These are phyloP conservation scores for Zasmidium citrigriseum DNA, from an alignment of 2,329 filamentous ascomycete species.

Conservation along the genomic window DNA sequence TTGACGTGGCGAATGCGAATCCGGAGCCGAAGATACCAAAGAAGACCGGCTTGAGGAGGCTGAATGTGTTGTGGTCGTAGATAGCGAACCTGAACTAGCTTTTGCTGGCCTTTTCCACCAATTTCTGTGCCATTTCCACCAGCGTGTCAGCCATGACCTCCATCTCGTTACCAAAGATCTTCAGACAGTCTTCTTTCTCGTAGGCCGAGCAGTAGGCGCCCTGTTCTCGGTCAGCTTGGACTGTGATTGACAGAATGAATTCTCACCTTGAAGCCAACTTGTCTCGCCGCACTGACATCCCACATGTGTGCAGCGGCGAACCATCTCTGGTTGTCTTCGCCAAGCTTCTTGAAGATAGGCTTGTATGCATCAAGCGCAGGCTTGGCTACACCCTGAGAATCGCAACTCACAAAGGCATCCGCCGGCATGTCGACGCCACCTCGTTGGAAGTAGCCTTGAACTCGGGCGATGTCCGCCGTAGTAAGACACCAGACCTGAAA, in stretches of 20 bases:
- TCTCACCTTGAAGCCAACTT: conserved; percentile 46
- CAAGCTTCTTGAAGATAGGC: conserved; percentile 46
- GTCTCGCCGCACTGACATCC: conserved; percentile 57
- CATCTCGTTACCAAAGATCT: conserved; percentile 53
- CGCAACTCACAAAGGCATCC: conserved; percentile 56
- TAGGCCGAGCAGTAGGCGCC: conserved; percentile 57
- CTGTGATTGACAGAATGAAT: not conserved
- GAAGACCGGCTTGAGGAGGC: conserved; percentile 24
- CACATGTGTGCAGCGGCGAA: conserved; percentile 63
- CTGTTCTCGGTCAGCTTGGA: conserved; percentile 39
- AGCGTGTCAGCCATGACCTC: conserved; percentile 53
- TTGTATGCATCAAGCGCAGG: conserved; percentile 52
- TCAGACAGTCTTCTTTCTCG: conserved; percentile 53
- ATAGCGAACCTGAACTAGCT: not conserved
- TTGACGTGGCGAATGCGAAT: conserved; percentile 30
- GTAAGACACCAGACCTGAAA: conserved; percentile 59
- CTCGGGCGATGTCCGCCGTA: conserved; percentile 52
- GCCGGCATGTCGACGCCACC: conserved; percentile 52
- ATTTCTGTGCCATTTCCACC: conserved; percentile 49
- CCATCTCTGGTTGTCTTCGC: conserved; percentile 45
- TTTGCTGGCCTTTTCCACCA: conserved; percentile 8
- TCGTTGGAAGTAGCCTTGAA: conserved; percentile 55
- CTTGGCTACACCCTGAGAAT: conserved; percentile 51
- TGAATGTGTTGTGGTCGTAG: conserved; percentile 33
- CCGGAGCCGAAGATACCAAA: conserved; percentile 24